Conservation (phyloP, 441 rosid genomes). For the Populus hybrid region DNA sequence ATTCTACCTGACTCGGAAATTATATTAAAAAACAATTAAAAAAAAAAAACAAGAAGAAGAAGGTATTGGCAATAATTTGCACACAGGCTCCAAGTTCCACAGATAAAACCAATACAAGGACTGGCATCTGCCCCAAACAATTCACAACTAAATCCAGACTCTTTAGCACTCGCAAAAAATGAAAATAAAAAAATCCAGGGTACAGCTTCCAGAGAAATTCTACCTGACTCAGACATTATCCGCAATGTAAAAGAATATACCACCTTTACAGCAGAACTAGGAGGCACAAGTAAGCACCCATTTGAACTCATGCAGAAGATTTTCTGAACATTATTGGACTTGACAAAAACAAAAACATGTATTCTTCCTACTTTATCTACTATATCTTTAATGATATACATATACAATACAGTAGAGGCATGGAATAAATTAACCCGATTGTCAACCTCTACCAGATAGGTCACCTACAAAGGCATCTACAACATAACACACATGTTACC, state of each 20-base stretch:
- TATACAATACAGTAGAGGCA: neutral
- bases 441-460: slow-evolving; percentile 1
- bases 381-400: neutral
- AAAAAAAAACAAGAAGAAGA: too few species aligned
- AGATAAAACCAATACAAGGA: neutral
- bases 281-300: neutral
- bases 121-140: neutral
- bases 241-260: neutral
- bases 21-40: too few species aligned
- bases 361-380: neutral
- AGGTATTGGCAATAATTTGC: neutral
- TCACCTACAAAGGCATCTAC: neutral
- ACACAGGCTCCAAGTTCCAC: neutral
- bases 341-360: neutral
- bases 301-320: neutral
- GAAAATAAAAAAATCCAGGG: neutral
- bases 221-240: neutral
- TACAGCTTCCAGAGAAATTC: neutral
- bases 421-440: neutral
- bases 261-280: neutral
- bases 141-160: neutral
- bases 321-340: neutral
- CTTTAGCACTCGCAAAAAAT: neutral
- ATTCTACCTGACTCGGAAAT: neutral
- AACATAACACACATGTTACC: neutral